A percentile compares a stretch with the other conserved stretches of the same genome.
Conservation (phyloP, 768 basidiomycete species). For the Lactarius deliciosus region DNA sequence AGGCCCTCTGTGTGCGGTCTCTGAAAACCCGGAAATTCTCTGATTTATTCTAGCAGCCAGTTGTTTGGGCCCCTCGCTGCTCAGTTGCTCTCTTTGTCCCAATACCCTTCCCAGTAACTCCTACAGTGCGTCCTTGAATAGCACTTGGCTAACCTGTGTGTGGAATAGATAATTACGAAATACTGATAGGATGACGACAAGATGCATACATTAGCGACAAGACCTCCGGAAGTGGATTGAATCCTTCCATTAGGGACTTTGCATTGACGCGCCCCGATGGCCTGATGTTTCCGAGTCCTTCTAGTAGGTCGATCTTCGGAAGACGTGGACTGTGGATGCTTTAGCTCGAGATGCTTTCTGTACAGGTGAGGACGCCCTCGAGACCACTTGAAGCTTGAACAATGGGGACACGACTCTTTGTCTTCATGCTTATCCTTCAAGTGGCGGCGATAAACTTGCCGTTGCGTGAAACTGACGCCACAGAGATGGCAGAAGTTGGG, state of each 20-base stretch:
- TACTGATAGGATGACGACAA: not conserved
- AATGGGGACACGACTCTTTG: not conserved
- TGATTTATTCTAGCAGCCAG: too few species aligned
- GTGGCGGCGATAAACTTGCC: not conserved
- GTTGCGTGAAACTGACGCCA: not conserved
- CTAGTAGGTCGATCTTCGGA: not conserved
- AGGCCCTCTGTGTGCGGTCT: not conserved
- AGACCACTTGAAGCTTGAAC: not conserved
- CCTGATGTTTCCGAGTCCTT: not conserved
- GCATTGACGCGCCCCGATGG: not conserved
- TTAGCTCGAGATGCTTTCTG: not conserved
- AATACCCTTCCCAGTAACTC: not conserved
- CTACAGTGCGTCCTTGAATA: not conserved
- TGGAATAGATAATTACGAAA: not conserved
- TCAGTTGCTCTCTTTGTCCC: too few species aligned
- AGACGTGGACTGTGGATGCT: not conserved
- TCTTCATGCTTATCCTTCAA: not conserved
- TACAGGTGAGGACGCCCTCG: not conserved
- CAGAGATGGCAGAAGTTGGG: not conserved
- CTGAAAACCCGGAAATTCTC: not conserved
- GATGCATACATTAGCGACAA: not conserved
- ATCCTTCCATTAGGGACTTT: not conserved
- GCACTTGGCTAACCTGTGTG: not conserved
- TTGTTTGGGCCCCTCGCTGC: too few species aligned
- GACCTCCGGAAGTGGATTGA: not conserved